phyloP scores from a whole-genome alignment of 2,329 filamentous ascomycete genomes.

The Periconia sp. region DNA sequence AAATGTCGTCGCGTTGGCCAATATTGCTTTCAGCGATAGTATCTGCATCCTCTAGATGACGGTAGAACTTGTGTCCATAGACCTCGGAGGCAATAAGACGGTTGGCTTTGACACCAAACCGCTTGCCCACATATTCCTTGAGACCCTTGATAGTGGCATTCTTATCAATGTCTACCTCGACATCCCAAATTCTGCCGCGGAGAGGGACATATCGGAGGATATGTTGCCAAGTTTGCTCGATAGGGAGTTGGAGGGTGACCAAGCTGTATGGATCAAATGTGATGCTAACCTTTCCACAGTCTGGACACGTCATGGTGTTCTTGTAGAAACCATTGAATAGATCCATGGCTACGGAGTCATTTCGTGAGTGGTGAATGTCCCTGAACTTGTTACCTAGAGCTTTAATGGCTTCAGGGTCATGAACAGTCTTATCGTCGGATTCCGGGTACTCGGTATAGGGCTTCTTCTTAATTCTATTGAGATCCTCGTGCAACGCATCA shows the following conservation, averaged over 20 bases:
- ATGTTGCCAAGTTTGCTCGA: constrained; percentile 81
- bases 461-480: constrained; percentile 93
- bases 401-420: constrained; percentile 78
- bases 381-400: constrained; percentile 88
- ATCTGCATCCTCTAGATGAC: constrained; percentile 72
- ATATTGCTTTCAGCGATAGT: constrained; percentile 75
- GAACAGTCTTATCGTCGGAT: constrained; percentile 94
- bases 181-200: constrained; percentile 70
- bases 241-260: constrained; percentile 85
- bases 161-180: constrained; percentile 82
- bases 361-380: constrained; percentile 88
- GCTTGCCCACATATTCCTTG: constrained; percentile 67
- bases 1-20: constrained; percentile 64
- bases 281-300: constrained; percentile 93
- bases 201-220: constrained; percentile 79
- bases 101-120: constrained; percentile 60
- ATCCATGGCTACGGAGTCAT: constrained; percentile 94
- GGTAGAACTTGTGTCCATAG: constrained; percentile 85
- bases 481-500: constrained; percentile 91
- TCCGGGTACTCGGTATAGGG: constrained; percentile 98
- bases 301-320: constrained; percentile 91
- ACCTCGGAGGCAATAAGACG: constrained; percentile 82
- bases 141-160: constrained; percentile 71
- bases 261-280: constrained; percentile 99
- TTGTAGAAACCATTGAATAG: constrained; percentile 98